These are phyloP conservation scores for Amaranthus hypochondriacus DNA, from an alignment of 148 eudicot species.

Conservation along the genomic window DNA sequence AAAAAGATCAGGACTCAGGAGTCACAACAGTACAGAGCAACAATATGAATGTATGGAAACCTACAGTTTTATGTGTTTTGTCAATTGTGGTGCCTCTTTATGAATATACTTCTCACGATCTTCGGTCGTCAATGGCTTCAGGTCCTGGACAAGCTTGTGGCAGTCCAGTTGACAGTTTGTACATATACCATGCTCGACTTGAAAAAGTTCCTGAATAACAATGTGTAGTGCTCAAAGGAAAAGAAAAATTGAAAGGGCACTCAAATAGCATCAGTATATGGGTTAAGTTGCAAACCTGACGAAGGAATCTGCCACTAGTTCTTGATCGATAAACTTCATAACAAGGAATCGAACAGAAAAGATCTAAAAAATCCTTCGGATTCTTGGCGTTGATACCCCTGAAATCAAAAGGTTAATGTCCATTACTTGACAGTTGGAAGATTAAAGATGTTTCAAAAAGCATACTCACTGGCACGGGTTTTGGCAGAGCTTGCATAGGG, in stretches of 20 bases:
- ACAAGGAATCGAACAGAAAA: slow-evolving; percentile 73
- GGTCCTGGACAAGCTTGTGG: slow-evolving; percentile 74
- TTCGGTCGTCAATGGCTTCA: slow-evolving; percentile 51
- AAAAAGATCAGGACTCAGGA: not conserved
- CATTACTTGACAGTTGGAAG: not conserved
- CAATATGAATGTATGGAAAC: slow-evolving; percentile 21
- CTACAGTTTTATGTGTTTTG: slow-evolving; percentile 55
- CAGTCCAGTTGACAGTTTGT: slow-evolving; percentile 75
- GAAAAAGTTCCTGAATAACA: slow-evolving; percentile 64
- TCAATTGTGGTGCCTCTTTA: slow-evolving; percentile 67
- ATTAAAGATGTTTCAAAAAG: not conserved
- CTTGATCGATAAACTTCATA: slow-evolving; percentile 69
- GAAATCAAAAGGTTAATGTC: slow-evolving; percentile 19
- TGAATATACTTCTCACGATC: slow-evolving; percentile 55
- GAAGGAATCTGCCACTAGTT: slow-evolving; percentile 77
- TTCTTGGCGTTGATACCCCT: slow-evolving; percentile 63
- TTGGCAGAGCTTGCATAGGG: slow-evolving; percentile 94
- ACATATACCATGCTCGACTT: slow-evolving; percentile 85
- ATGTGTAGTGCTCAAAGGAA: not conserved
- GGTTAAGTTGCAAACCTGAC: slow-evolving; percentile 48
- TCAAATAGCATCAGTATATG: slow-evolving; percentile 4
- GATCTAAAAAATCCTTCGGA: slow-evolving; percentile 83
- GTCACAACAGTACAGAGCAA: slow-evolving; percentile 2
- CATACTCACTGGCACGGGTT: slow-evolving; percentile 67
- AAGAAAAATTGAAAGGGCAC: slow-evolving; percentile 2